Evolutionary conservation across 108 stramenopile genomes (phyloP), one percentile per base, ranked within the genome.

Genomic region (Pseudonitzschia delicatissima): DNA sequence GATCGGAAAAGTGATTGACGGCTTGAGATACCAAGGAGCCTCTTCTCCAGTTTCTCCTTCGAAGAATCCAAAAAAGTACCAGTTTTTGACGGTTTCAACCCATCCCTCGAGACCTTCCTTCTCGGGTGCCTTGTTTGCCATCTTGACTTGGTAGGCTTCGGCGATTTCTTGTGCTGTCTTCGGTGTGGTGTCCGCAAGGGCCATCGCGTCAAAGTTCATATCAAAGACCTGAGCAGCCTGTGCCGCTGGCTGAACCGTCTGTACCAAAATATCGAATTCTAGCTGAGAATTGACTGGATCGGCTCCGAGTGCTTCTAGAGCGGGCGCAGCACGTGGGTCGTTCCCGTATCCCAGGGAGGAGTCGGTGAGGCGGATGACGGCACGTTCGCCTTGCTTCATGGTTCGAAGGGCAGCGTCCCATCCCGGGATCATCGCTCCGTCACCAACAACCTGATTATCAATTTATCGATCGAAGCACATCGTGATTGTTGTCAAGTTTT

Each of bases 31-130:
- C 96, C 96, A 96, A 26, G 96, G 96, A 1, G 96, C 87, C 68
- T 88, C 76, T 73, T 94, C 77, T 27, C 94, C 96, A 13, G 94
- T 93, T 72, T 95, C 92, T 29, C 88, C 87, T 72, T 95, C 96
- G 65, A 96, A 96, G 57, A 96, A 83, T 18, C 96, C 96, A 68
- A 95, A 96, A 71, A 96, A 92, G 67, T 96, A 96, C 39, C 87
- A 93, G 26, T 72, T 78, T 66, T 86, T 87, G 18, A 83, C 70
- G 80, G 84, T 89, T 31, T 84, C 86, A 47, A 93, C 73, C 21
- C 67, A 83, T 55, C 77, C 81, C 34, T 79, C 87, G 7, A 92
- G 57, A 0, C 91, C 91, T 71, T 89, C 87, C 66, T 77, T 77
- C 39, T 87, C 72, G 20, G 67, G 68, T 26, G 73, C 77, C 59